phyloP scores from a whole-genome alignment of 192 early-diverging fungal species.

The Dissophora ornata region DNA sequence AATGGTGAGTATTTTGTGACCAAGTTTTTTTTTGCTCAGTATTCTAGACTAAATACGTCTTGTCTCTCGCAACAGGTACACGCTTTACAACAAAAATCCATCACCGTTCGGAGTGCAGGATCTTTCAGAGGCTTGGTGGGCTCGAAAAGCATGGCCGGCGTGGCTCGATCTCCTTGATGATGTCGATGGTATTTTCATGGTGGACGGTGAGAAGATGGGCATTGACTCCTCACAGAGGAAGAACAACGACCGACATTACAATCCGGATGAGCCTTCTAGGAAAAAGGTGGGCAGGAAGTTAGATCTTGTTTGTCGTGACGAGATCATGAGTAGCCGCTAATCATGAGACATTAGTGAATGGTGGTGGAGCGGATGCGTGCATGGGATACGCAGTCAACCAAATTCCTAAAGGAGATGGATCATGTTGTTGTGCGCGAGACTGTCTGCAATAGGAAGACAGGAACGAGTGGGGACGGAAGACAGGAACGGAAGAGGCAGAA shows the following conservation, averaged over 20 bases:
- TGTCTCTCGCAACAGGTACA: too few species aligned
- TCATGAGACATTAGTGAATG: too few species aligned
- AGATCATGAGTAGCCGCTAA: too few species aligned
- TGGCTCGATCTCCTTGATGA: constrained; percentile 11
- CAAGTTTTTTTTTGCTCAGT: too few species aligned
- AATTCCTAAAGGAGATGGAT: constrained; percentile 25
- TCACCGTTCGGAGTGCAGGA: constrained; percentile 12
- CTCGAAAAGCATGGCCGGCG: constrained; percentile 6
- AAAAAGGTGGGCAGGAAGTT: too few species aligned
- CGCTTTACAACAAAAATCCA: constrained; percentile 17
- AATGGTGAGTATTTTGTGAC: too few species aligned
- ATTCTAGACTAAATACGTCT: too few species aligned
- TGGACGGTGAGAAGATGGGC: constrained; percentile 20
- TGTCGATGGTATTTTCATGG: constrained; percentile 12
- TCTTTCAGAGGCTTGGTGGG: constrained; percentile 21
- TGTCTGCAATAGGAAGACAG: too few species aligned
- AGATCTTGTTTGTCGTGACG: too few species aligned
- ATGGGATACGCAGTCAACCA: constrained; percentile 18
- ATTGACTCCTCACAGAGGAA: constrained; percentile 2
- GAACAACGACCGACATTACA: background rate
- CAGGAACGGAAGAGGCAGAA: too few species aligned
- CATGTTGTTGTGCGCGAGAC: too few species aligned
- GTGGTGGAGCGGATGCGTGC: constrained; percentile 17
- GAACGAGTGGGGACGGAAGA: too few species aligned
- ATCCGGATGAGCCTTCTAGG: background rate